Base-by-base conservation (phyloP, 208 protist species). In the Leishmania braziliensis region DNA sequence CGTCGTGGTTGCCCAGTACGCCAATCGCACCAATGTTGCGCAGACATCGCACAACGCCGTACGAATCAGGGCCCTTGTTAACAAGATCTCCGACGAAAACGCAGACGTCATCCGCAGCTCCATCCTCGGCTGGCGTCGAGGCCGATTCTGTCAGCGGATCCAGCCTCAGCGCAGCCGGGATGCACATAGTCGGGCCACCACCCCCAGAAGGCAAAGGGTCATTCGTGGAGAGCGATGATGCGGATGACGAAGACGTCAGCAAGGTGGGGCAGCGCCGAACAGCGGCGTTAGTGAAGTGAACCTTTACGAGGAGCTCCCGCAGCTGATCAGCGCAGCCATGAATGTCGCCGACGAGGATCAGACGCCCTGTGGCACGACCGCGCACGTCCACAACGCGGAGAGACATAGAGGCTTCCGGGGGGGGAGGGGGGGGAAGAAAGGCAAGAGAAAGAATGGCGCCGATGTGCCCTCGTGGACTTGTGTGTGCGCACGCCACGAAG, bases 1-100 rank as follows among this genome's bases (percentile, higher is more conserved):
- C 62, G 75, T 97, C 95, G 84, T 96, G 93, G 79, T 97, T 97
- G 50, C 93, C 95, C 6, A 95, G 62, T 26, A 96, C 93, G 10
- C 84, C 88, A 16, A 84, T 79, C 1, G 95, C 95, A 16, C 92
- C 91, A 33, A 95, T 83, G 23, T 78, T 83, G 51, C 77, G 89
- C 74, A 93, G 69, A 23, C 86, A 80, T 6, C 88, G 86, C 63
- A 96, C 84, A n/a, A 90, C 89, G 5, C 85, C 95, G 66, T 86
- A 86, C 23, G 93, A 96, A 66, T 95, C 86, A 5, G 91, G 91
- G 0, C 95, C 95, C 76, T 98, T 98, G 84, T 94, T 95, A 43
- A 98, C 86, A 18, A 98, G 54, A 74, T 97, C 95, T 5, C 93
- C 95, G 29, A 93, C 88, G 53, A 89, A 85, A 16, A 97, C 81